phyloP scores from a whole-genome alignment of 495 filamentous ascomycete species.

The Viridothelium virens region DNA sequence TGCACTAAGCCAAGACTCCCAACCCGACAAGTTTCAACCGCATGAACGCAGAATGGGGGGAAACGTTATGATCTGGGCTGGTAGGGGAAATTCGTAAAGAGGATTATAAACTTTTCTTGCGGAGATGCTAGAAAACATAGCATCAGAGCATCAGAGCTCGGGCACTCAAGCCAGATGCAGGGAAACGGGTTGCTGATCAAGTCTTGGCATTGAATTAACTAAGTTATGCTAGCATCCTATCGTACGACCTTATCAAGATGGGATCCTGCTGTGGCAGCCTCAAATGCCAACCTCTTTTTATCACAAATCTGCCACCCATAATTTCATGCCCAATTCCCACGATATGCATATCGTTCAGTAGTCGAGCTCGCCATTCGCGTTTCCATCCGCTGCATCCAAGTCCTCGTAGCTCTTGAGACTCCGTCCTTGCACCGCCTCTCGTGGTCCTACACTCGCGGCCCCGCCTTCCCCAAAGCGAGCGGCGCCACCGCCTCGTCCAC shows the following conservation, averaged over 20 bases:
- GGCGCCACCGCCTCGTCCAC: constrained; percentile 36
- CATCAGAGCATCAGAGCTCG: too few species aligned
- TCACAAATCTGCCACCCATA: neutral
- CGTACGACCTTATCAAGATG: neutral
- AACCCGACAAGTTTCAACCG: too few species aligned
- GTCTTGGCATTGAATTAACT: neutral
- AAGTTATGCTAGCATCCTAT: neutral
- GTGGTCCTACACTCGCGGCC: constrained; percentile 65
- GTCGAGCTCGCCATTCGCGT: constrained; percentile 53
- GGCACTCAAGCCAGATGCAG: too few species aligned
- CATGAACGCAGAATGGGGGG: too few species aligned
- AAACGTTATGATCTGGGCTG: too few species aligned
- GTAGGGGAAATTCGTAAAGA: too few species aligned
- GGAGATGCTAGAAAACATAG: too few species aligned
- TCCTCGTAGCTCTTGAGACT: constrained; percentile 96
- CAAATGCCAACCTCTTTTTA: neutral
- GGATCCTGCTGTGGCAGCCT: neutral
- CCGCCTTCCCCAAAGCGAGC: constrained; percentile 44
- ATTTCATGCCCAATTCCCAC: neutral
- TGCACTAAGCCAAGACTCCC: too few species aligned
- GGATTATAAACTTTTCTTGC: too few species aligned
- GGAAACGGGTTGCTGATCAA: neutral
- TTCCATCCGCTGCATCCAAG: constrained; percentile 63
- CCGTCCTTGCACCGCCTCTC: constrained; percentile 80
- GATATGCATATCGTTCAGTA: constrained; percentile 38